Evolutionary conservation across 768 basidiomycete genomes (phyloP), one percentile per base, ranked within the genome.

Genomic region (Suillus tomentosus): DNA sequence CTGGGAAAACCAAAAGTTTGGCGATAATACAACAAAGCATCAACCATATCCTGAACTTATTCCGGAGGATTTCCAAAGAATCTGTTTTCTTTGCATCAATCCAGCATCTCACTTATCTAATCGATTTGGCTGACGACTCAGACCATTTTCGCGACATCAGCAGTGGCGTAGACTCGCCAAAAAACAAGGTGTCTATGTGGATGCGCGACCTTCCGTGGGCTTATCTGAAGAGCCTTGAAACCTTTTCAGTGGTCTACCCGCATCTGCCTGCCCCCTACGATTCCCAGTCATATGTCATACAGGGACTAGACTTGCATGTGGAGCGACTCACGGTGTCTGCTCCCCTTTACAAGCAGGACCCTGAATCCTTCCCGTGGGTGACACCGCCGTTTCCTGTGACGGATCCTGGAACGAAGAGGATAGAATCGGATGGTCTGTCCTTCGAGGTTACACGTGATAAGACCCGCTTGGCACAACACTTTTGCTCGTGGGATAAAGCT

Each of bases 11-110:
- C 22, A 4, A 22, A 22, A 48, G 22, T 48, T 13, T 48, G 6
- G 22, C 22, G 22, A 5, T 47, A 2, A 50, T 6, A 22, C 5
- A n/a, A 13, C n/a, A 48, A 2, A 2, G 2, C 11, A 6, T 13
- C 11, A 8, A 8, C 7, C 0, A 14, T 1, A 13, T 9, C 17
- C 42, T 0, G 8, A 8, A 19, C 3, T 0, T 19, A 0, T 45
- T 14, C 22, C 2, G 13, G 2, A 1, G 0, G 5, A 13, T 48
- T 47, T n/a, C 4, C 5, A n/a, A 22, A 3, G 13, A 3, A 48
- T 48, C 47, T 2, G 13, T 6, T 48, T 22, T 48, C 13, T 11
- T 48, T 14, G 47, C 47, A 48, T 48, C 47, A 22, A 48, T 48
- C 22, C 13, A 1, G 13, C 39, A 15, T n/a, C 22, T 48, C 22